Evolutionary conservation across 495 filamentous ascomycete species (phyloP), one percentile per base, ranked within the genome.

Genomic region (Penicillium coffeae): DNA sequence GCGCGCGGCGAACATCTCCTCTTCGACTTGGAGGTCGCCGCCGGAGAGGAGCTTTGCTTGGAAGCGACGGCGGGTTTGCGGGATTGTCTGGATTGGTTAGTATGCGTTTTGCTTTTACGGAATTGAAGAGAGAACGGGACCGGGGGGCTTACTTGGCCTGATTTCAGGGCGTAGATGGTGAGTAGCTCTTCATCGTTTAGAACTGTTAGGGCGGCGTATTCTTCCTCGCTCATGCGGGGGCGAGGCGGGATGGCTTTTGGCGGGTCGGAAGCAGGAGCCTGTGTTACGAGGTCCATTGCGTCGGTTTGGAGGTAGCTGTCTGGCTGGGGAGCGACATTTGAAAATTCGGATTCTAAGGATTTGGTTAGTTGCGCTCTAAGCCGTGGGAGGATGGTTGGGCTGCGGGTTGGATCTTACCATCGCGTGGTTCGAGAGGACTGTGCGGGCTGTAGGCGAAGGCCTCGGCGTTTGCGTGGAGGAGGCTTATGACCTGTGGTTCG

Each of bases 61-160:
- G 49, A 74, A 71, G 38, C 62, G 63, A 25, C 69, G 66, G 37
- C 68, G 66, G 21, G 68, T 62, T 63, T 71, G 66, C 3, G 71
- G 69, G 50, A 74, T 58, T 47, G 71, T 68, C 66, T 67, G 37
- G 27, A 1, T 40, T 47, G n/a, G 21, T 51, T 40, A 39, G 48
- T 21, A 33, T 18, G 8, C 1, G 19, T 8, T 33, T 40, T 9
- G 13, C 16, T 14, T 37, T 16, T 3, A 43, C 19, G 21, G 42
- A 9, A 48, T 8, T 36, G 13, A 33, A 13, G 12, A 43, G n/a
- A 21, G 18, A 43, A 38, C 33, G 21, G 22, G 13, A 13, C 27
- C 45, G n/a, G 33, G 22, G 10, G 25, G 4, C 45, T 40, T 58
- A 71, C 69, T 45, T 66, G 68, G 12, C 61, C 56, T 0, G 63